These are phyloP conservation scores for Colletotrichum agaves DNA, from an alignment of 2,329 filamentous ascomycete species.

Conservation along the genomic window DNA sequence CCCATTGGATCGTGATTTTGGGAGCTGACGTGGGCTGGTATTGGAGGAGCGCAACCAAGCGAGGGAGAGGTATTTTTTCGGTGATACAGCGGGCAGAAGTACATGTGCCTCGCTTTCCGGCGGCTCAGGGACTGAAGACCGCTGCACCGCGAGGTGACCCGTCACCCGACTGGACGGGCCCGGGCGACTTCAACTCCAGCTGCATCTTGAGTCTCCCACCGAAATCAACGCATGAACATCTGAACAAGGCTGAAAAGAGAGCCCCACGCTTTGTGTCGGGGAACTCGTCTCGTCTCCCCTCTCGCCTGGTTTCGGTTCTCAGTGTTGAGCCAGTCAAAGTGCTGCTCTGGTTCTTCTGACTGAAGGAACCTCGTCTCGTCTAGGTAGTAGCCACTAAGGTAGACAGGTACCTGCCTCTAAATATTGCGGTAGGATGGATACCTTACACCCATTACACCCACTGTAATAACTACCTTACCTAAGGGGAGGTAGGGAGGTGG, in stretches of 20 bases:
- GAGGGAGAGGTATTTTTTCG: not conserved
- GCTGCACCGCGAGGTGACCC: not conserved
- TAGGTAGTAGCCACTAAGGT: not conserved
- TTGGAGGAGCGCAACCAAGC: not conserved
- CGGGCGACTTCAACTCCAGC: too few species aligned
- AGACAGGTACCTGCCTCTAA: not conserved
- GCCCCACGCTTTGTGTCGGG: slow-evolving; percentile 20
- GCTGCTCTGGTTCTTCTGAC: not conserved
- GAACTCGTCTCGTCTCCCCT: slow-evolving; percentile 30
- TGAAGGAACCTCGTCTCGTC: slow-evolving; percentile 12
- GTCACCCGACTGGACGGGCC: too few species aligned
- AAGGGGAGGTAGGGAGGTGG: too few species aligned
- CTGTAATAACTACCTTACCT: too few species aligned
- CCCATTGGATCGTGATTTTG: not conserved
- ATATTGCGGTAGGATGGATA: too few species aligned
- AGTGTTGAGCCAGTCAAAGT: not conserved
- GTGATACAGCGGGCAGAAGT: not conserved
- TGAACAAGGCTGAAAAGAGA: slow-evolving; percentile 3
- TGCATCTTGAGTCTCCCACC: not conserved
- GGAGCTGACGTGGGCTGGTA: not conserved
- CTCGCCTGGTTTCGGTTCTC: slow-evolving; percentile 15
- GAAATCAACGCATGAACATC: slow-evolving; percentile 21
- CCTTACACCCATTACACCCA: too few species aligned
- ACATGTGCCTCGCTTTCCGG: not conserved
- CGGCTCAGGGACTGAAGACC: not conserved